These are phyloP conservation scores for Thelonectria blattea DNA, from an alignment of 2,329 filamentous ascomycete species.

Conservation along the genomic window DNA sequence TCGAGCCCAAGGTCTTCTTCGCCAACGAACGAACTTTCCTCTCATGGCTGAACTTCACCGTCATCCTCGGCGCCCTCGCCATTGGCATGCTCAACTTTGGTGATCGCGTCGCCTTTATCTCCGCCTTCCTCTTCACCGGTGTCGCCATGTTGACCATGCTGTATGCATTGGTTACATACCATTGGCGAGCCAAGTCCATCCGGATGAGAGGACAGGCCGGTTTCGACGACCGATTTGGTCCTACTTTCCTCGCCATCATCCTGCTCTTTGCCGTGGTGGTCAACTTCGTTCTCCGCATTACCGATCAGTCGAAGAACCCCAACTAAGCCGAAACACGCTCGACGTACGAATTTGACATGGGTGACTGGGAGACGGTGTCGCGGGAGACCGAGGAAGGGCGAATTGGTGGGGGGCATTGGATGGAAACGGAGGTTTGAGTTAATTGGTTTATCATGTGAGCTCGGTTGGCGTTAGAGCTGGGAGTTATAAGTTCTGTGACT, in stretches of 20 bases:
- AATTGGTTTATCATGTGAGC: conserved; percentile 17
- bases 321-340: not conserved
- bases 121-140: conserved; percentile 88
- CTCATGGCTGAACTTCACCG: conserved; percentile 99
- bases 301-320: conserved; percentile 46
- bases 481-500: conserved; percentile 25
- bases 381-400: not conserved
- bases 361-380: not conserved
- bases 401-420: not conserved
- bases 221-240: conserved; percentile 95
- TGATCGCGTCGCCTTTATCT: conserved; percentile 92
- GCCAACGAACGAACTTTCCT: conserved; percentile 99
- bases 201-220: conserved; percentile 89
- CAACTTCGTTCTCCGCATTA: conserved; percentile 87
- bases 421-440: conserved; percentile 6
- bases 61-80: conserved; percentile 94
- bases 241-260: conserved; percentile 86
- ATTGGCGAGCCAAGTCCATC: conserved; percentile 96
- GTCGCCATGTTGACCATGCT: conserved; percentile 96
- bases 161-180: conserved; percentile 93
- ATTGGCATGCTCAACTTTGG: conserved; percentile 98
- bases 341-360: not conserved
- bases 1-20: conserved; percentile 99
- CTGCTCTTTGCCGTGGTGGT: conserved; percentile 89
- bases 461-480: conserved; percentile 31